Base-by-base conservation (phyloP, 371 early-diverging fungal species). In the Saksenaea oblongispora region DNA sequence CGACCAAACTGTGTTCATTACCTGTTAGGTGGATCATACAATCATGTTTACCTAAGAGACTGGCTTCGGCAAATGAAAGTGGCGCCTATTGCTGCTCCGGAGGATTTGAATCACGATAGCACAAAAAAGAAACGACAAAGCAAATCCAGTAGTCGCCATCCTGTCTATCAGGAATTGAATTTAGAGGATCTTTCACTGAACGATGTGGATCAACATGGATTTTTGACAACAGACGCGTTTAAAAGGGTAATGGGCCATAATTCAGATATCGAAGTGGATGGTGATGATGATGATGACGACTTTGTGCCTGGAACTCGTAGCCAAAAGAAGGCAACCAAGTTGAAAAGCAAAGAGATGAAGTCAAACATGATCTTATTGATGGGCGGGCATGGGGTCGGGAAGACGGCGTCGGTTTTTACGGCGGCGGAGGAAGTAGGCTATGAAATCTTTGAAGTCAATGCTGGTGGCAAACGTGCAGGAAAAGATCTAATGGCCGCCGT, bases 321-420 rank as follows among this genome's bases (percentile, higher is more conserved):
- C 11, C 41, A 34, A 10, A 28, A 36, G 26, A 36, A 34, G 9
- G n/a, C 18, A 56, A 53, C 24, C 26, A 65, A 62, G 44, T 31
- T 22, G 27, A 62, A 63, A 14, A 41, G 18, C 34, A 59, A 36
- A 3, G 59, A 51, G 58, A 67, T 41, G 56, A 37, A 24, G 22
- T 72, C 70, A n/a, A 84, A 79, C 64, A 61, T 87, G n/a, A 76
- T 89, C 24, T 67, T 92, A 1, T 59, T 94, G 3, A 74, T 82
- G 5, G 95, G 95, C 0, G 85, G 84, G 0, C 64, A 79, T 8
- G 92, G 93, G 2, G 72, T 80, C 36, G 90, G 95, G 26, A 93
- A 93, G 57, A 89, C 93, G 1, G 87, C 92, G 1, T 70, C 88
- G 0, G 88, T 93, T 0, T 84, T 87, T 60, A 89, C 92, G 0